Evolutionary conservation across 257 asterid genomes (phyloP), one percentile per base, ranked within the genome.

Genomic region (Solanum virginianum): DNA sequence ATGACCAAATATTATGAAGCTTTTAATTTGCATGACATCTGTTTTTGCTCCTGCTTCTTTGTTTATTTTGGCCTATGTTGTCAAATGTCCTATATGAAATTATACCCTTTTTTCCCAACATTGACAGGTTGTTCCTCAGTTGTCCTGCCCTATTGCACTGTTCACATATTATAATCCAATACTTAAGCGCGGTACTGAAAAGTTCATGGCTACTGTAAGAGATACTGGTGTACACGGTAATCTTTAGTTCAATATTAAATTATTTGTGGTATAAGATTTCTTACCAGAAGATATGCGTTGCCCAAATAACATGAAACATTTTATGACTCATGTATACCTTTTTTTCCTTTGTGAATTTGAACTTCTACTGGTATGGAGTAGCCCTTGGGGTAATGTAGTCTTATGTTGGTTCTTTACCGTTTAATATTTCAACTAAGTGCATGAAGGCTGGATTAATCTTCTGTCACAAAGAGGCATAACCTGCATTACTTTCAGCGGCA

Each of bases 81-180:
- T 82, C 49, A 43, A 56, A 18, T 82, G 41, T 66, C 49, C 45
- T 81, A 59, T 24, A 7, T 22, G 80, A 26, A 53, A 29, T 77
- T 85, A 54, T 82, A 70, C 79, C 32, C 51, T 86, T 39, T 54
- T n/a, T 80, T 63, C 69, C 5, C 41, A 26, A 77, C 62, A 68
- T 47, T 80, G 32, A 47, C 91, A 94, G 98, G 98, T 94, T 86
- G 88, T 91, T 32, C 98, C 98, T 87, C 92, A 91, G 81, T 87
- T 95, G 89, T 93, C 98, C 85, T 91, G 96, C 85, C 98, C 98
- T n/a, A 22, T 95, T 72, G 92, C 98, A 68, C 55, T 95, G 13
- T 95, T 95, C 92, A 85, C 98, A 11, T 95, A 95, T 90, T 95
- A 95, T 88, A 95, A 95, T 83, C 98, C 98, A 60, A 94, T 95